Evolutionary conservation across 352 stramenopile species (phyloP).

Genomic region (Blastocystis sp.): DNA sequence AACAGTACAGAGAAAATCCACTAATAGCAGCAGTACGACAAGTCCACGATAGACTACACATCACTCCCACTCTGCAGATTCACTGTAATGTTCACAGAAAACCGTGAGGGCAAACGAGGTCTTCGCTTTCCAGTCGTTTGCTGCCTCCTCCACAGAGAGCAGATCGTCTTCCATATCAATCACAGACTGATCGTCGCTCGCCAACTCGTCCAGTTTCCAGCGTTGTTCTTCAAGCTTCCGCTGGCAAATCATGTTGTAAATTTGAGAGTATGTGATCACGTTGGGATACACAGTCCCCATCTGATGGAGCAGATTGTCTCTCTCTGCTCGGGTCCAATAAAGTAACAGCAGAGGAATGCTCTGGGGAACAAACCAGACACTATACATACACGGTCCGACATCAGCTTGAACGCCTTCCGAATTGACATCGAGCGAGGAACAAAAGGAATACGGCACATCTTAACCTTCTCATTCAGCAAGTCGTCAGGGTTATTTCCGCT

Average conservation of each 20-base stretch:
- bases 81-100: background rate
- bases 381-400: background rate
- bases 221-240: slow-evolving; percentile 3
- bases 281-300: background rate
- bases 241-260: slow-evolving; percentile 52
- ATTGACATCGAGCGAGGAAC: slow-evolving; percentile 20
- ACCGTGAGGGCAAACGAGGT: background rate
- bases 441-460: slow-evolving; percentile 1
- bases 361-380: background rate
- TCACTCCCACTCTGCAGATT: background rate
- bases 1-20: background rate
- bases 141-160: background rate
- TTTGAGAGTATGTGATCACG: slow-evolving; percentile 22
- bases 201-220: background rate
- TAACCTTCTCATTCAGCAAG: background rate
- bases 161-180: background rate
- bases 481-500: background rate
- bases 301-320: background rate
- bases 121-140: background rate
- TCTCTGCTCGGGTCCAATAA: background rate
- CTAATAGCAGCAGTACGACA: background rate
- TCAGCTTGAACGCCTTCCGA: slow-evolving; percentile 28
- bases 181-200: background rate
- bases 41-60: background rate
- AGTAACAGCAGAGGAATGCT: slow-evolving; percentile 35